phyloP scores from a whole-genome alignment of 2,329 filamentous ascomycete species.

The Tolypocladium capitatum region DNA sequence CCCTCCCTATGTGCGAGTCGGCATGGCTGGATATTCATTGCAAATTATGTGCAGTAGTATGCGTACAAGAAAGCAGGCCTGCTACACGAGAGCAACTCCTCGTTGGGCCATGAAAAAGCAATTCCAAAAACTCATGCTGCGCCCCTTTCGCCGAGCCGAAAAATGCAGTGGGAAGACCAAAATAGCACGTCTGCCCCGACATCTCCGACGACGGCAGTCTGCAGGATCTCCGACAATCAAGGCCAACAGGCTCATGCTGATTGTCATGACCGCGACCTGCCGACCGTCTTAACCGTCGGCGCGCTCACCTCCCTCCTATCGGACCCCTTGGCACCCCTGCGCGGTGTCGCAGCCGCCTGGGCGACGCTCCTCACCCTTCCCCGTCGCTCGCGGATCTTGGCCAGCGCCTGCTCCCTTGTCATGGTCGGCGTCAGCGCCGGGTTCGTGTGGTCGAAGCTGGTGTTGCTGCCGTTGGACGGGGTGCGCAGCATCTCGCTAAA shows the following conservation, averaged over 20 bases:
- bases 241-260: neutral
- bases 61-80: neutral
- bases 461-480: constrained; percentile 24
- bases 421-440: constrained; percentile 51
- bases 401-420: constrained; percentile 61
- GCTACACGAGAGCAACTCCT: neutral
- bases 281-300: constrained; percentile 17
- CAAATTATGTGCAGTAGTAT: neutral
- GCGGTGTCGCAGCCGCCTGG: constrained; percentile 42
- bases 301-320: constrained; percentile 36
- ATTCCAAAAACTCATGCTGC: neutral
- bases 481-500: constrained; percentile 32
- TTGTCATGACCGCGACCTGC: constrained; percentile 1
- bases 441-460: constrained; percentile 39
- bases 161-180: constrained; percentile 3
- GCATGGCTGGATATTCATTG: neutral
- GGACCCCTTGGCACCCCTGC: constrained; percentile 40
- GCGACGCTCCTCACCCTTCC: constrained; percentile 58
- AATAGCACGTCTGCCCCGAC: neutral
- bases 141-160: neutral
- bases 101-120: neutral
- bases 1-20: neutral
- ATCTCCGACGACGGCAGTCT: neutral
- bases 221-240: neutral
- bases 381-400: constrained; percentile 59